These are phyloP conservation scores for Serendipita sp. DNA, from an alignment of 768 basidiomycete species.

Conservation along the genomic window DNA sequence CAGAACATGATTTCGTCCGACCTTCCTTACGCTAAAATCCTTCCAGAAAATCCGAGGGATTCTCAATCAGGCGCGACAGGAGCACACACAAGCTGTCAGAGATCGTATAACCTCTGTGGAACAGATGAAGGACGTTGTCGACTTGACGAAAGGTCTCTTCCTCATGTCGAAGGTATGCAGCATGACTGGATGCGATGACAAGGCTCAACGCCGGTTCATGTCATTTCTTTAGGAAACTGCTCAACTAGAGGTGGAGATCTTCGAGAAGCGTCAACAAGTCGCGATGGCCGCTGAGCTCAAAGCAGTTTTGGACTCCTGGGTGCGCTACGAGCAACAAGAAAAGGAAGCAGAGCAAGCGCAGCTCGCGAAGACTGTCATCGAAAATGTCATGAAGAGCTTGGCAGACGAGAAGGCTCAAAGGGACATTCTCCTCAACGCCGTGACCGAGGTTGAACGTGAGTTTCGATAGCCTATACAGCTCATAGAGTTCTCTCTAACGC, in stretches of 20 bases:
- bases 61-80: constrained; percentile 63
- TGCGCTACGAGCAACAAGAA: constrained; percentile 89
- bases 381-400: constrained; percentile 69
- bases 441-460: constrained; percentile 88
- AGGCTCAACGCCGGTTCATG: neutral
- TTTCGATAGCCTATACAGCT: constrained; percentile 15
- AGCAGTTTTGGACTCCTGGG: constrained; percentile 92
- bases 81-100: constrained; percentile 88
- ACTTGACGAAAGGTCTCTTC: constrained; percentile 81
- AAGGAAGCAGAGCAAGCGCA: constrained; percentile 95
- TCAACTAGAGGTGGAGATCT: constrained; percentile 73
- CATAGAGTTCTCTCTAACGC: constrained; percentile 1
- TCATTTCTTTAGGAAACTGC: constrained; percentile 61
- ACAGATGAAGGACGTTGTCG: constrained; percentile 91
- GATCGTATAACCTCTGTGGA: constrained; percentile 82
- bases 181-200: neutral
- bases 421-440: constrained; percentile 62
- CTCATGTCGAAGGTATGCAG: constrained; percentile 67
- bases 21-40: neutral
- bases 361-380: constrained; percentile 75
- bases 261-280: constrained; percentile 80
- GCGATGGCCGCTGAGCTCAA: constrained; percentile 81
- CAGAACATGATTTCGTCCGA: constrained; percentile 9
- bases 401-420: constrained; percentile 80
- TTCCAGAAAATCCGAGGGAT: constrained; percentile 53